Conservation (phyloP, 495 filamentous ascomycete genomes). For the Neurospora tetraspora region DNA sequence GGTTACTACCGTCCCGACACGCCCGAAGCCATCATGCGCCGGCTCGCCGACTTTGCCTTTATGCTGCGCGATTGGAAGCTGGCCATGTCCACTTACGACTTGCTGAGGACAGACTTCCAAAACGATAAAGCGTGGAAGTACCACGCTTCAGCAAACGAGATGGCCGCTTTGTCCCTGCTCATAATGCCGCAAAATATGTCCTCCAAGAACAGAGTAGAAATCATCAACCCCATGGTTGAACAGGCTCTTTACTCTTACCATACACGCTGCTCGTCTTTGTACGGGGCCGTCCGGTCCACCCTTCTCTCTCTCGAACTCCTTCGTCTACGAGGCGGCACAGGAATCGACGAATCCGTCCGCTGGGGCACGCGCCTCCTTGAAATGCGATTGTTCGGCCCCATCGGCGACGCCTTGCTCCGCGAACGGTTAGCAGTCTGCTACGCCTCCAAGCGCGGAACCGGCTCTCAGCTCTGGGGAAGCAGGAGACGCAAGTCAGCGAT, state of each 20-base stretch:
- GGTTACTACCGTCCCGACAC: constrained; percentile 78
- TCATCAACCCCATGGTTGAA: constrained; percentile 75
- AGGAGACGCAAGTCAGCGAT: constrained; percentile 75
- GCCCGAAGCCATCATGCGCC: constrained; percentile 83
- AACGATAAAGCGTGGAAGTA: constrained; percentile 97
- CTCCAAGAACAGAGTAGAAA: constrained; percentile 65
- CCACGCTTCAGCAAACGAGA: constrained; percentile 86
- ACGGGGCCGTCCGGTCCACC: constrained; percentile 68
- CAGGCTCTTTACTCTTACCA: constrained; percentile 85
- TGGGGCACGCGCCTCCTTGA: constrained; percentile 80
- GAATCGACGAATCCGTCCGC: constrained; percentile 74
- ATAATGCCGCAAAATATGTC: constrained; percentile 60
- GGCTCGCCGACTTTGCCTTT: constrained; percentile 88
- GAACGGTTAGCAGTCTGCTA: constrained; percentile 83
- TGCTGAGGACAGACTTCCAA: constrained; percentile 75
- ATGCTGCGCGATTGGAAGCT: constrained; percentile 94
- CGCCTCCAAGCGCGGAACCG: constrained; percentile 54
- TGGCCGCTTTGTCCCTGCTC: constrained; percentile 75
- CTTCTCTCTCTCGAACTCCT: constrained; percentile 72
- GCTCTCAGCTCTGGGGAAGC: constrained; percentile 54
- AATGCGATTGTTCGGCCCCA: constrained; percentile 56
- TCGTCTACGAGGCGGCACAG: constrained; percentile 62
- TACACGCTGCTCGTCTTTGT: constrained; percentile 64
- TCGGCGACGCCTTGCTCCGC: constrained; percentile 69
- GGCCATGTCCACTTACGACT: constrained; percentile 81